phyloP scores from a whole-genome alignment of 768 basidiomycete genomes.

The Myochromella boudieri region DNA sequence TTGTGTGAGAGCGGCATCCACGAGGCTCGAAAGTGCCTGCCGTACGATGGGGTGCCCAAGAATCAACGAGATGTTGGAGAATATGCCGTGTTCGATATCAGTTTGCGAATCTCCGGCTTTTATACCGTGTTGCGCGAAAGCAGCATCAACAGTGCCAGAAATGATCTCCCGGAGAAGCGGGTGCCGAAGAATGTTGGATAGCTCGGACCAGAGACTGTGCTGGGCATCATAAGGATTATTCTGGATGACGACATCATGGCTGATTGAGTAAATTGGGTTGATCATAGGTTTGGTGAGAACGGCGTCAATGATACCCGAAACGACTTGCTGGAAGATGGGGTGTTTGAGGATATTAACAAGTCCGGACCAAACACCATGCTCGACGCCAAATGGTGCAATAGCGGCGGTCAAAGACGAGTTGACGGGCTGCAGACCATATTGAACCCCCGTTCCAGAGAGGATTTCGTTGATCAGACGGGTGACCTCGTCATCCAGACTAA shows the following conservation, averaged over 20 bases:
- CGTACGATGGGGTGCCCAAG: background rate
- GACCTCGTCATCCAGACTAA: too few relatives aligned
- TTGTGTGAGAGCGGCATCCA: background rate
- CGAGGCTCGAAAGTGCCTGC: background rate
- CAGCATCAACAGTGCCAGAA: background rate
- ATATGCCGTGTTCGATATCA: background rate
- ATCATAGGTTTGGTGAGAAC: slow-evolving; percentile 1
- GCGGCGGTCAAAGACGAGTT: too few relatives aligned
- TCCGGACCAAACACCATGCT: slow-evolving; percentile 4
- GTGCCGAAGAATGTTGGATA: background rate
- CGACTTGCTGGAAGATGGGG: slow-evolving; percentile 9
- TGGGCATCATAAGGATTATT: background rate
- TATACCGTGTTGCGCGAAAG: too few relatives aligned
- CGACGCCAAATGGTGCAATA: too few relatives aligned
- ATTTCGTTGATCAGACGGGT: too few relatives aligned
- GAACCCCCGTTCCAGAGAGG: too few relatives aligned
- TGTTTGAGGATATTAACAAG: background rate
- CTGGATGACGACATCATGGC: background rate
- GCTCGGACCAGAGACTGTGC: background rate
- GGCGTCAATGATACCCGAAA: background rate
- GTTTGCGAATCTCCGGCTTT: background rate
- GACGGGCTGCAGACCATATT: too few relatives aligned
- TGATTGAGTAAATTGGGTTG: background rate
- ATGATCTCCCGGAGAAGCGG: too few relatives aligned
- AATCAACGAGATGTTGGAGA: background rate